Conservation (phyloP, 441 rosid genomes). For the Gossypium trilobum region DNA sequence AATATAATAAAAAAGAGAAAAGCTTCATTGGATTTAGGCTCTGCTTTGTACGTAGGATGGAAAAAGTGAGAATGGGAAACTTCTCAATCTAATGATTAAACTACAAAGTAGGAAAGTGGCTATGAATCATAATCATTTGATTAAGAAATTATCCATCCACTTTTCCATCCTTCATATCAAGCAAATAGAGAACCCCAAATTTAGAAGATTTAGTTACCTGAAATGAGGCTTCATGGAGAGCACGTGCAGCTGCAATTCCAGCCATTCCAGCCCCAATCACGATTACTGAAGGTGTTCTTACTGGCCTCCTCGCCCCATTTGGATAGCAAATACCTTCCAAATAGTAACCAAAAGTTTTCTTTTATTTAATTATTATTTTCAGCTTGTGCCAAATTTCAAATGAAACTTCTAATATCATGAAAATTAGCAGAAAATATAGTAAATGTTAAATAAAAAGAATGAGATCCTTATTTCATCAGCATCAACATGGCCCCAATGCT, state of each 20-base stretch:
- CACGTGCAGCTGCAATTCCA: conserved; percentile 82
- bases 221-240: conserved; percentile 80
- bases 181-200: not conserved
- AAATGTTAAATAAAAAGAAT: not conserved
- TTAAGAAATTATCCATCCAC: no score
- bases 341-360: not conserved
- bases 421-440: not conserved
- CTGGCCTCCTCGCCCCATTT: conserved; percentile 34
- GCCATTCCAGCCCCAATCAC: conserved; percentile 87
- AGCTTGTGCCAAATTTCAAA: not conserved
- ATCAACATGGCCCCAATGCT: not conserved
- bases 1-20: not conserved
- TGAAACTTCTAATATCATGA: not conserved
- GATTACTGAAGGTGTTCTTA: conserved; percentile 60
- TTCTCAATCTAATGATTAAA: no score
- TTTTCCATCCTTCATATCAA: no score
- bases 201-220: conserved; percentile 31
- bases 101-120: no score
- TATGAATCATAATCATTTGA: no score
- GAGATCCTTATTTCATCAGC: conserved; percentile 1
- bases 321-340: conserved; percentile 43
- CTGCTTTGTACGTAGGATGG: no score
- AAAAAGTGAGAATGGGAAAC: no score
- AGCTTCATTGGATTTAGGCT: not conserved
- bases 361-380: not conserved